A percentile compares a stretch with the other conserved stretches of the same genome.
Conservation (phyloP, 2,329 filamentous ascomycete genomes). For the Epicoccum nigrum region DNA sequence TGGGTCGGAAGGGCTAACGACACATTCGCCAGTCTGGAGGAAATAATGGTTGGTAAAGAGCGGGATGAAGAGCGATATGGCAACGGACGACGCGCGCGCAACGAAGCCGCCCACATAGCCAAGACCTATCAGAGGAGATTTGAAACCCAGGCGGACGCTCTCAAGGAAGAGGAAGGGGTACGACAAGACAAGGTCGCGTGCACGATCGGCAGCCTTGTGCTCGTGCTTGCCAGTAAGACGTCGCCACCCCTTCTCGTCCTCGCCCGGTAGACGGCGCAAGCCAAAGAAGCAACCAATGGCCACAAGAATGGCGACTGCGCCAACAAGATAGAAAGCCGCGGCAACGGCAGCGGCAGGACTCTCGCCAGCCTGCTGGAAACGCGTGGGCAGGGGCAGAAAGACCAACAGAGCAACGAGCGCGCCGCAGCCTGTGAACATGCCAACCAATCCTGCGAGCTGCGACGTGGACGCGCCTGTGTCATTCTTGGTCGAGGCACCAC, state of each 20-base stretch:
- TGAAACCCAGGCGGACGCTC: slow-evolving; percentile 67
- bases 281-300: slow-evolving; percentile 80
- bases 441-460: slow-evolving; percentile 84
- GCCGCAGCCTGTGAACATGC: slow-evolving; percentile 89
- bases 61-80: slow-evolving; percentile 92
- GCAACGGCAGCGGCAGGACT: slow-evolving; percentile 76
- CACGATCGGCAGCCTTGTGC: slow-evolving; percentile 27
- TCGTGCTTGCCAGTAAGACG: slow-evolving; percentile 41
- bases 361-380: slow-evolving; percentile 75
- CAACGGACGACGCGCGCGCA: slow-evolving; percentile 90
- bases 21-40: slow-evolving; percentile 79
- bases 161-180: slow-evolving; percentile 53
- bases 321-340: slow-evolving; percentile 88
- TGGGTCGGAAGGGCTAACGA: slow-evolving; percentile 51
- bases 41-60: slow-evolving; percentile 93
- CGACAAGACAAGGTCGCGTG: slow-evolving; percentile 65
- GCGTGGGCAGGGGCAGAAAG: slow-evolving; percentile 86
- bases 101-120: slow-evolving; percentile 95
- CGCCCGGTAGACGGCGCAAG: slow-evolving; percentile 69
- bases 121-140: slow-evolving; percentile 77
- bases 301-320: slow-evolving; percentile 71
- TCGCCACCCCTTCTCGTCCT: slow-evolving; percentile 76
- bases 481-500: slow-evolving; percentile 22
- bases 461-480: slow-evolving; percentile 55
- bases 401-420: slow-evolving; percentile 81